Conservation (phyloP, 768 basidiomycete genomes). For the Xerocomus spinulosus region DNA sequence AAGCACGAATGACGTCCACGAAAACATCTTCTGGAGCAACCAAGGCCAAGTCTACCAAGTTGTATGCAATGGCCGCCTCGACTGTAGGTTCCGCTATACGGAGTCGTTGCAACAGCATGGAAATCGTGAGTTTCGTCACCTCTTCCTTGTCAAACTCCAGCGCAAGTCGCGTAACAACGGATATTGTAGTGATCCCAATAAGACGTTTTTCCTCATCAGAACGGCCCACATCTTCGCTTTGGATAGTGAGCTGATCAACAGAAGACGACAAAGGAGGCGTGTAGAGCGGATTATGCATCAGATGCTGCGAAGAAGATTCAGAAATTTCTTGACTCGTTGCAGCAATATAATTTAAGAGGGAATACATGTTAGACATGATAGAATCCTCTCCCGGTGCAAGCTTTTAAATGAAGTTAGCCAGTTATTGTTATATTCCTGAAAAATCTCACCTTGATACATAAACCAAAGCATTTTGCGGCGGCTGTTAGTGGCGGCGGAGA, state of each 20-base stretch:
- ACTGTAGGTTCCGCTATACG: conserved; percentile 81
- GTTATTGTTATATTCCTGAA: neutral
- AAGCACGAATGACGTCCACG: conserved; percentile 76
- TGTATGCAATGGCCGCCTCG: conserved; percentile 88
- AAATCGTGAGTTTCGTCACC: conserved; percentile 83
- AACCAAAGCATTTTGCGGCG: conserved; percentile 84
- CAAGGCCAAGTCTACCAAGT: conserved; percentile 85
- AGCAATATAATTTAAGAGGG: conserved; percentile 87
- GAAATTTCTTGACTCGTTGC: conserved; percentile 75
- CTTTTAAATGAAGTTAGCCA: conserved; percentile 35
- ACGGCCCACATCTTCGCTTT: conserved; percentile 60
- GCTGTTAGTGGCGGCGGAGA: conserved; percentile 76
- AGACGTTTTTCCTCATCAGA: conserved; percentile 82
- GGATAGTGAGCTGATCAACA: conserved; percentile 47
- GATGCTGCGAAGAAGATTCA: conserved; percentile 45
- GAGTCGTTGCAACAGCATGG: conserved; percentile 87
- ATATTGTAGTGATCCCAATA: conserved; percentile 87
- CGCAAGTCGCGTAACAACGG: conserved; percentile 82
- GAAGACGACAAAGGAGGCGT: conserved; percentile 27
- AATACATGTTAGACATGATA: conserved; percentile 94
- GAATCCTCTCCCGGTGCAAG: conserved; percentile 83
- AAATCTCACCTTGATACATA: conserved; percentile 71
- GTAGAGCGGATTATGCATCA: conserved; percentile 40
- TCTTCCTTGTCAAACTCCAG: conserved; percentile 85
- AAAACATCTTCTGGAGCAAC: conserved; percentile 74